These are phyloP conservation scores for Gliomastix tumulicola DNA, from an alignment of 2,329 filamentous ascomycete species.

Conservation along the genomic window DNA sequence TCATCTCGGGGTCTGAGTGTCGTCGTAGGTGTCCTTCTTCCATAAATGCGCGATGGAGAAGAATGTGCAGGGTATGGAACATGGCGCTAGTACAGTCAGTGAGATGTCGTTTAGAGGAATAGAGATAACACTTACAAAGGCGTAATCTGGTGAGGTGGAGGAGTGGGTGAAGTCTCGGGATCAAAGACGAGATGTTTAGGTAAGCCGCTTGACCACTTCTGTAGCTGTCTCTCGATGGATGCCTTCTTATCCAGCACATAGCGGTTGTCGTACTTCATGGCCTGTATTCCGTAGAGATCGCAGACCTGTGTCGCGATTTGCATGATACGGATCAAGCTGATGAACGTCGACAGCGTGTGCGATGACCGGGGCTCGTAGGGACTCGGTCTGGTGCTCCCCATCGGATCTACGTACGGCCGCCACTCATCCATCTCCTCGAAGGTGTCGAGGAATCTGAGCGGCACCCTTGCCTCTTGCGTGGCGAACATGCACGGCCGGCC, in stretches of 20 bases:
- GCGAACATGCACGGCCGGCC: slow-evolving; percentile 23
- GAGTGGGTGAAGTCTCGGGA: slow-evolving; percentile 6
- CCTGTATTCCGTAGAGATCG: slow-evolving; percentile 5
- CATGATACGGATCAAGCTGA: slow-evolving; percentile 16
- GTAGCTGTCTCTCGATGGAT: slow-evolving; percentile 4
- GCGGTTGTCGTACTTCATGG: slow-evolving; percentile 1
- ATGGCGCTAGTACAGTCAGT: slow-evolving; percentile 16
- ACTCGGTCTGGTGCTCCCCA: too few relatives aligned
- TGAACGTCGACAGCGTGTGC: slow-evolving; percentile 17
- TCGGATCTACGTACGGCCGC: slow-evolving; percentile 19
- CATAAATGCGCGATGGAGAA: slow-evolving; percentile 36
- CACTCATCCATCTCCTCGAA: slow-evolving; percentile 25
- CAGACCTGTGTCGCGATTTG: slow-evolving; percentile 15
- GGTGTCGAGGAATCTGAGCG: slow-evolving; percentile 19
- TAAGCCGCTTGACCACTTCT: slow-evolving; percentile 3
- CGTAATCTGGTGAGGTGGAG: too few relatives aligned
- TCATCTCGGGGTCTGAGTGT: slow-evolving; percentile 15
- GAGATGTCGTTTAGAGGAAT: too few relatives aligned
- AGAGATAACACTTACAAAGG: too few relatives aligned
- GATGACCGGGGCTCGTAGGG: slow-evolving; percentile 17
- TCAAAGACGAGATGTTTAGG: slow-evolving; percentile 9
- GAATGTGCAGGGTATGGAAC: slow-evolving; percentile 33
- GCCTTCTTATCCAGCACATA: slow-evolving; percentile 1
- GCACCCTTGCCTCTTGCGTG: slow-evolving; percentile 21
- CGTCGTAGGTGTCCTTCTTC: slow-evolving; percentile 19